Conservation (phyloP, 1,284 basidiomycete species). For the Ustilago tritici region DNA sequence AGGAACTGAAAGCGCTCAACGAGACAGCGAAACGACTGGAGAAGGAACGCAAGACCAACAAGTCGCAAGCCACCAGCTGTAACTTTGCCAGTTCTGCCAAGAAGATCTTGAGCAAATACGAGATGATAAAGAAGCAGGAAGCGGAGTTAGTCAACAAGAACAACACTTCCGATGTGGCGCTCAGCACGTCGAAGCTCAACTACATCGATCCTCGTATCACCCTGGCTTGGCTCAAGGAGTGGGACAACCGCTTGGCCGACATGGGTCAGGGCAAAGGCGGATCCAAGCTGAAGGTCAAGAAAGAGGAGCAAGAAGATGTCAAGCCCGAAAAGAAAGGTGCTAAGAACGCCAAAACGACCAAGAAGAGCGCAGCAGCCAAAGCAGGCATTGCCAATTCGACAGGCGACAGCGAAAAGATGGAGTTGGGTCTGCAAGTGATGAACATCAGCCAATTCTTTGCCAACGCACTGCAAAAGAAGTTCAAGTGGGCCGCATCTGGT, state of each 20-base stretch:
- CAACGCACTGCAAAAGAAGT: conserved; percentile 69
- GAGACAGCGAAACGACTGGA: conserved; percentile 81
- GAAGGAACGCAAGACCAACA: conserved; percentile 83
- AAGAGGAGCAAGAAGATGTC: conserved; percentile 56
- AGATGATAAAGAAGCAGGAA: conserved; percentile 65
- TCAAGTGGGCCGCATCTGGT: conserved; percentile 63
- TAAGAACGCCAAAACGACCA: conserved; percentile 24
- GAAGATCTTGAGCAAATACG: conserved; percentile 73
- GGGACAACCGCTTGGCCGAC: conserved; percentile 58
- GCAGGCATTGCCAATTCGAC: conserved; percentile 48
- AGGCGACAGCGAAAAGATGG: conserved; percentile 66
- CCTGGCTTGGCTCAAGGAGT: conserved; percentile 68
- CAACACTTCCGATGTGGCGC: conserved; percentile 66
- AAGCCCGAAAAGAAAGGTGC: conserved; percentile 39
- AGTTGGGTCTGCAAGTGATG: conserved; percentile 63
- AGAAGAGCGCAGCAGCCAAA: conserved; percentile 40
- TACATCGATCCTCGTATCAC: conserved; percentile 70
- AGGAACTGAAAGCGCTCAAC: conserved; percentile 79
- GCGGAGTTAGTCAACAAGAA: conserved; percentile 65
- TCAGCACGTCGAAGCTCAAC: conserved; percentile 69
- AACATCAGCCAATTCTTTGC: conserved; percentile 66
- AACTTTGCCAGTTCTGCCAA: conserved; percentile 74
- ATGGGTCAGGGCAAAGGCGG: conserved; percentile 37
- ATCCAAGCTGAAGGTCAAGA: conserved; percentile 53
- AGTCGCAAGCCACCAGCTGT: conserved; percentile 73